These are phyloP conservation scores for Mortierella sp. DNA, from an alignment of 371 early-diverging fungal genomes.

Conservation along the genomic window DNA sequence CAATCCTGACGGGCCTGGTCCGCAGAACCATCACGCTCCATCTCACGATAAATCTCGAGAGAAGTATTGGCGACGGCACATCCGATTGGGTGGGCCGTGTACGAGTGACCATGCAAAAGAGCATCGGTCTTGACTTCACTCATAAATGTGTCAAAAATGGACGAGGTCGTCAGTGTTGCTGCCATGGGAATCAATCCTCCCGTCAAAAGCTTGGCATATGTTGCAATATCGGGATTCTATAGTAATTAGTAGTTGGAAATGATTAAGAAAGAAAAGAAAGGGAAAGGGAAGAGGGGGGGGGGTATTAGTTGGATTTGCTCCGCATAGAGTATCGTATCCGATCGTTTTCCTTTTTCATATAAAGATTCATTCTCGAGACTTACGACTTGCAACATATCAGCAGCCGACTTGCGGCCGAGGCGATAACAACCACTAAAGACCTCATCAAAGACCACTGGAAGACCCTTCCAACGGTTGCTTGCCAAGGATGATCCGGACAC, in stretches of 20 bases:
- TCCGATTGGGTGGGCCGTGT: constrained; percentile 89
- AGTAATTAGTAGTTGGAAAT: constrained; percentile 23
- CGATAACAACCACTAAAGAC: constrained; percentile 87
- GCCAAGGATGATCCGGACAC: constrained; percentile 14
- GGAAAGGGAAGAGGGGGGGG: constrained; percentile 3
- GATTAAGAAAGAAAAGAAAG: constrained; percentile 14
- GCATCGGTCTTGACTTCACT: constrained; percentile 77
- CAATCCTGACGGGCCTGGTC: constrained; percentile 58
- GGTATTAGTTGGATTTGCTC: no score
- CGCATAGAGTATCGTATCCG: not conserved
- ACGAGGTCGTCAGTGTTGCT: constrained; percentile 73
- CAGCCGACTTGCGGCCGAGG: constrained; percentile 71
- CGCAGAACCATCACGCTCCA: constrained; percentile 55
- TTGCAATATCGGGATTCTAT: constrained; percentile 79
- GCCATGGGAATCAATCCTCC: constrained; percentile 82
- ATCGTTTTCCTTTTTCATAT: constrained; percentile 5
- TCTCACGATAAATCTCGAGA: constrained; percentile 62
- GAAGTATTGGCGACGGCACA: constrained; percentile 77
- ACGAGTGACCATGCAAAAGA: constrained; percentile 85
- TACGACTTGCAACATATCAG: constrained; percentile 75
- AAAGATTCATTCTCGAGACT: constrained; percentile 14
- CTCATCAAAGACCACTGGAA: constrained; percentile 88
- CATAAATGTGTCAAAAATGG: constrained; percentile 74
- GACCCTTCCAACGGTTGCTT: constrained; percentile 60
- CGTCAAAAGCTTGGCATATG: constrained; percentile 85